Conservation (phyloP, 169 alveolate species). For the Plasmodium cynomolgi region DNA sequence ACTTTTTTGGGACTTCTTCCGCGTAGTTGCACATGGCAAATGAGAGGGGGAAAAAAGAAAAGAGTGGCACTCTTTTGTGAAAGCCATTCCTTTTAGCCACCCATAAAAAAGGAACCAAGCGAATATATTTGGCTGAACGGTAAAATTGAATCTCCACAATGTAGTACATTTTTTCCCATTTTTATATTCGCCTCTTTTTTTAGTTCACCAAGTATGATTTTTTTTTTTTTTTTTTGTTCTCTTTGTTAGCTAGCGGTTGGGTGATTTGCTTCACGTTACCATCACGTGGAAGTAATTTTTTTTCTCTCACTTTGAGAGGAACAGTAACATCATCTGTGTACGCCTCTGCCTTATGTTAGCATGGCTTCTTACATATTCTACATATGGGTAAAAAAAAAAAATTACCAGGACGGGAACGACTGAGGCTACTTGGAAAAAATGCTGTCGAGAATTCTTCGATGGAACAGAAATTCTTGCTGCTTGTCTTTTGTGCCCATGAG, state of each 20-base stretch:
- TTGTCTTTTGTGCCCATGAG: slow-evolving; percentile 73
- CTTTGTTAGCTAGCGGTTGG: not conserved
- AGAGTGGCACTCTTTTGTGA: not conserved
- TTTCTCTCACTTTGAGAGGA: not conserved
- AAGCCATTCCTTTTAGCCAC: not conserved
- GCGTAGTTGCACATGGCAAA: not conserved
- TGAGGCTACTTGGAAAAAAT: slow-evolving; percentile 1
- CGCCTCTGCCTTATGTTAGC: not conserved
- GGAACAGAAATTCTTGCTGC: slow-evolving; percentile 43
- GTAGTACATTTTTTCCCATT: not conserved
- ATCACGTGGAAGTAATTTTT: not conserved
- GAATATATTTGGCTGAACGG: not conserved
- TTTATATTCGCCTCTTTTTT: not conserved
- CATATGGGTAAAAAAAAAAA: not conserved
- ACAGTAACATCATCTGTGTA: not conserved
- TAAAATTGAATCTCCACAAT: not conserved
- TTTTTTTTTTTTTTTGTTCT: not conserved
- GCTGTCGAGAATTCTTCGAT: slow-evolving; percentile 40
- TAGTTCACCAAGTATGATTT: not conserved
- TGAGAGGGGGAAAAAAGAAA: not conserved
- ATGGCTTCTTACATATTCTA: not conserved
- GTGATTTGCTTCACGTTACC: not conserved
- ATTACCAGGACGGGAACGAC: not conserved
- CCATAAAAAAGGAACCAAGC: not conserved
- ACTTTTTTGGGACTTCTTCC: not conserved